Conservation (phyloP, 352 stramenopile species). For the Aphanomyces cochlioides region DNA sequence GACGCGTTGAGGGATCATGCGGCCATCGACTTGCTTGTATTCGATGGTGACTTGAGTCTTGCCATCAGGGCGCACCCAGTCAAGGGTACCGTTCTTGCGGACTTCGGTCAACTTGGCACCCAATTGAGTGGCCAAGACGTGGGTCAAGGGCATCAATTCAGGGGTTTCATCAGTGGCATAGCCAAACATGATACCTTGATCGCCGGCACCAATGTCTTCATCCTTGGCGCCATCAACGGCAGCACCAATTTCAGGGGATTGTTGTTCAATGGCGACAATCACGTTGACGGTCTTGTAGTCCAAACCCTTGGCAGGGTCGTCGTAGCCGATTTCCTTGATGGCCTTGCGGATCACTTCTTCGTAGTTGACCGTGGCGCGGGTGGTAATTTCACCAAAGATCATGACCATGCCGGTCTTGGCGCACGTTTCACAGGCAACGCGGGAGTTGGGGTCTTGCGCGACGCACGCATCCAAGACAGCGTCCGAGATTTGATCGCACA, state of each 20-base stretch:
- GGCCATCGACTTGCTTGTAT: slow-evolving; percentile 95
- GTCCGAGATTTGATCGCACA: slow-evolving; percentile 99
- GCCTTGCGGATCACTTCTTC: slow-evolving; percentile 98
- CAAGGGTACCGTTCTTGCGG: slow-evolving; percentile 97
- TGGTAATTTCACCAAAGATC: slow-evolving; percentile 99
- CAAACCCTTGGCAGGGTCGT: slow-evolving; percentile 98
- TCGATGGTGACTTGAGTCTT: slow-evolving; percentile 99
- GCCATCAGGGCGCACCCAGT: slow-evolving; percentile 98
- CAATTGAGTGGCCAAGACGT: slow-evolving; percentile 96
- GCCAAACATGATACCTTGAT: slow-evolving; percentile 97
- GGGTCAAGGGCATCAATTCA: slow-evolving; percentile 97
- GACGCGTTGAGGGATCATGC: slow-evolving; percentile 94
- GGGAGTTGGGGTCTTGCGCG: slow-evolving; percentile 96
- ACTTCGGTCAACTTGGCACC: slow-evolving; percentile 97
- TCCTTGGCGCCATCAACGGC: slow-evolving; percentile 96
- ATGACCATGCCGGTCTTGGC: slow-evolving; percentile 99
- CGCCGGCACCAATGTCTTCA: slow-evolving; percentile 96
- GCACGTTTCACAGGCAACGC: slow-evolving; percentile 98
- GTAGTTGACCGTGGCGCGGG: slow-evolving; percentile 98
- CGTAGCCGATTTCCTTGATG: slow-evolving; percentile 99
- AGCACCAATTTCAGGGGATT: slow-evolving; percentile 99
- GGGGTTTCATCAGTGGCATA: slow-evolving; percentile 40
- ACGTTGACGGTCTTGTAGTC: slow-evolving; percentile 99
- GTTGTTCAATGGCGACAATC: slow-evolving; percentile 99
- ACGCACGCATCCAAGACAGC: slow-evolving; percentile 98